Evolutionary conservation across 2,329 filamentous ascomycete genomes (phyloP).

Genomic region (Pezicula carpinea): DNA sequence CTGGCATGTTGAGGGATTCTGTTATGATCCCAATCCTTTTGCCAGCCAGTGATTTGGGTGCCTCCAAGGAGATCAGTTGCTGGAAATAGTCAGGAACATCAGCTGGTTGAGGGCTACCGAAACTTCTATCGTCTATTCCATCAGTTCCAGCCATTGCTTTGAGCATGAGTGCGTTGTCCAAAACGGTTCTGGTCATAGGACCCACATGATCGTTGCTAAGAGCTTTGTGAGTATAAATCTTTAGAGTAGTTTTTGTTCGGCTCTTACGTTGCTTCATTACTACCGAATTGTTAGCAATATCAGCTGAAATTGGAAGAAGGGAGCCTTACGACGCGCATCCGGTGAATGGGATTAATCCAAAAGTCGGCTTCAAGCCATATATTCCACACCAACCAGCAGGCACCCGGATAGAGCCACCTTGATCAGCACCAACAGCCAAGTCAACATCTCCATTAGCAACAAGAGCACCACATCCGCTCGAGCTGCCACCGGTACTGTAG

Average conservation of each 20-base stretch:
- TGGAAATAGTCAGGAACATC: slow-evolving; percentile 9
- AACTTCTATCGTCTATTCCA: slow-evolving; percentile 38
- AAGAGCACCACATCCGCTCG: slow-evolving; percentile 40
- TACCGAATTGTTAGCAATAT: background rate
- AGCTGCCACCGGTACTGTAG: slow-evolving; percentile 44
- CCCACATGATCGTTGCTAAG: slow-evolving; percentile 43
- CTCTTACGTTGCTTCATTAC: background rate
- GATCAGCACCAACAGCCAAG: slow-evolving; percentile 24
- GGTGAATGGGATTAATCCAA: slow-evolving; percentile 9
- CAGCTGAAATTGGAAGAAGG: background rate
- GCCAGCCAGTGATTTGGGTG: background rate
- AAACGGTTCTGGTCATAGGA: slow-evolving; percentile 34
- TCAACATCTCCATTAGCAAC: slow-evolving; percentile 37
- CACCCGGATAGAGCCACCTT: slow-evolving; percentile 26
- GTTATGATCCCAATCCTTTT: slow-evolving; percentile 36
- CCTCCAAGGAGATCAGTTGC: background rate
- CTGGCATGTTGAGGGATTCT: slow-evolving; percentile 36
- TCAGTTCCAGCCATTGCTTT: slow-evolving; percentile 42
- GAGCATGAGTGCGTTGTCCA: slow-evolving; percentile 35
- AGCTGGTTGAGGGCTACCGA: slow-evolving; percentile 22
- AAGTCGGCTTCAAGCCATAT: slow-evolving; percentile 44
- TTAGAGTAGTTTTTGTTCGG: too few species aligned
- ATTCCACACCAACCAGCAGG: slow-evolving; percentile 43
- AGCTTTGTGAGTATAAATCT: background rate
- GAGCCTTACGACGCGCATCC: slow-evolving; percentile 33